phyloP scores from a whole-genome alignment of 768 basidiomycete species.

The Rhizopogon vinicolor region DNA sequence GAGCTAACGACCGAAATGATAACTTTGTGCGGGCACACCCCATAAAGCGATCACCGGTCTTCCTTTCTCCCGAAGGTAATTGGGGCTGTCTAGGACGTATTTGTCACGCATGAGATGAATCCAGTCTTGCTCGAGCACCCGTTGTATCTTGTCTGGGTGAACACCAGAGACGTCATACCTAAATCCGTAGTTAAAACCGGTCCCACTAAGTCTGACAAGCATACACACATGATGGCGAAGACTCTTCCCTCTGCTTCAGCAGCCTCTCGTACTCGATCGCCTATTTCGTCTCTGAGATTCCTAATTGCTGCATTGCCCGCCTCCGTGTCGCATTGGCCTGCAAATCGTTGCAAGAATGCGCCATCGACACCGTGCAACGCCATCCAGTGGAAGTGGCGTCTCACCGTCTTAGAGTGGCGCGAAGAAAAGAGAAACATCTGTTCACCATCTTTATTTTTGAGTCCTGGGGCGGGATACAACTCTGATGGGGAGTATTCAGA shows the following conservation, averaged over 20 bases:
- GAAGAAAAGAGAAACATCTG: slow-evolving; percentile 76
- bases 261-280: slow-evolving; percentile 65
- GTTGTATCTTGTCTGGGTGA: slow-evolving; percentile 62
- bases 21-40: slow-evolving; percentile 36
- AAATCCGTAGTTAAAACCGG: background rate
- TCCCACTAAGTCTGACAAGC: background rate
- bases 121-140: slow-evolving; percentile 70
- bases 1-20: slow-evolving; percentile 9
- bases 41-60: slow-evolving; percentile 71
- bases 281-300: slow-evolving; percentile 67
- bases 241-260: slow-evolving; percentile 79
- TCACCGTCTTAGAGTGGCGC: slow-evolving; percentile 69
- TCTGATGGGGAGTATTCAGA: slow-evolving; percentile 68
- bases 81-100: slow-evolving; percentile 63
- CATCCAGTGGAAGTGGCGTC: slow-evolving; percentile 65
- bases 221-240: slow-evolving; percentile 76
- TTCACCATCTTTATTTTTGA: slow-evolving; percentile 50
- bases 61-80: slow-evolving; percentile 66
- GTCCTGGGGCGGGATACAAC: slow-evolving; percentile 63
- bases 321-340: slow-evolving; percentile 57
- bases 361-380: slow-evolving; percentile 77
- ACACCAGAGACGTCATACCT: slow-evolving; percentile 89
- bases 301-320: slow-evolving; percentile 52
- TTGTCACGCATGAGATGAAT: slow-evolving; percentile 59
- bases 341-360: slow-evolving; percentile 77